Percentiles rank a stretch among this genome's conserved stretches.
These are phyloP conservation scores for Verticillium nubilum DNA, from an alignment of 2,329 filamentous ascomycete species.

Conservation along the genomic window DNA sequence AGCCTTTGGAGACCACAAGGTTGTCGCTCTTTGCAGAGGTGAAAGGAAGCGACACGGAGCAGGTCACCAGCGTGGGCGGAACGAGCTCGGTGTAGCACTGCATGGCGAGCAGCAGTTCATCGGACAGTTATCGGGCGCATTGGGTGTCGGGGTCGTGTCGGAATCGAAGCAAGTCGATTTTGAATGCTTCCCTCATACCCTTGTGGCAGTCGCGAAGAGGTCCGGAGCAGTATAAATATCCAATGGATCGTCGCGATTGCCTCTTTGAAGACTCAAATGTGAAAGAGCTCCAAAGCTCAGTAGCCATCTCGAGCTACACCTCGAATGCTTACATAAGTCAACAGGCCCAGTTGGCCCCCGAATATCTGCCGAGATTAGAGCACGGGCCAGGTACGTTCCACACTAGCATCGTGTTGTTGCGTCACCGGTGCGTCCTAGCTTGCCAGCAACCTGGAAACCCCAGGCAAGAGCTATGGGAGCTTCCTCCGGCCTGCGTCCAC, in stretches of 20 bases:
- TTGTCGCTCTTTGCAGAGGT: conserved; percentile 71
- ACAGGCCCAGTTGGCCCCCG: not conserved
- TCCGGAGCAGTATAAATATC: not conserved
- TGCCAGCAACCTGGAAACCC: not conserved
- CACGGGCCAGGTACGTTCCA: not conserved
- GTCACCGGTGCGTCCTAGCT: not conserved
- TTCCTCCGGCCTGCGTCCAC: not conserved
- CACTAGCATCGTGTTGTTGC: not conserved
- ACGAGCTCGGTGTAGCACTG: conserved; percentile 97
- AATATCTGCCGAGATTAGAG: not conserved
- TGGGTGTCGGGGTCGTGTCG: not conserved
- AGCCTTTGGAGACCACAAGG: conserved; percentile 86
- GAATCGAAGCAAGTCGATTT: not conserved
- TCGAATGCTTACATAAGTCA: not conserved
- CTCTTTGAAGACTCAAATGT: not conserved
- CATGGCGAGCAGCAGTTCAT: conserved; percentile 48
- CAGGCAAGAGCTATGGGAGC: not conserved
- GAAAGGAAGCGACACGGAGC: conserved; percentile 77
- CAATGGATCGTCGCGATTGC: not conserved
- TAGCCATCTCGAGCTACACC: not conserved
- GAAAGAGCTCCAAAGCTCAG: not conserved
- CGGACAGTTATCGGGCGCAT: not conserved
- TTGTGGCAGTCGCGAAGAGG: not conserved
- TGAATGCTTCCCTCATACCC: not conserved
- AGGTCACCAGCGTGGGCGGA: conserved; percentile 88